phyloP scores from a whole-genome alignment of 2,329 filamentous ascomycete species.

The Myriosclerotinia duriaeana region DNA sequence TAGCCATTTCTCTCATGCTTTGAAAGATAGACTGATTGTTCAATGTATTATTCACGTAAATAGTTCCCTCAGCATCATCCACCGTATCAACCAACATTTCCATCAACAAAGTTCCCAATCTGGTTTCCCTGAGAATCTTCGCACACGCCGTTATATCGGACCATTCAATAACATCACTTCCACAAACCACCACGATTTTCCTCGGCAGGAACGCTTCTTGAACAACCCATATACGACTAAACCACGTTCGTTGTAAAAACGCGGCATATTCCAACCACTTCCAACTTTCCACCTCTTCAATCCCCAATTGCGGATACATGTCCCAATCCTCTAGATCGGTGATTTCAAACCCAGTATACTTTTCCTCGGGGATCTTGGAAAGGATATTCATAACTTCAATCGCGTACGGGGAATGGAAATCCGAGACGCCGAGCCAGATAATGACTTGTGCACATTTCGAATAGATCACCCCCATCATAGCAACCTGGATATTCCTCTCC shows the following conservation, averaged over 20 bases:
- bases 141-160: conserved; percentile 18
- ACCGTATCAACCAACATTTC: conserved; percentile 19
- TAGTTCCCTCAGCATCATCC: conserved; percentile 7
- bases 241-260: conserved; percentile 27
- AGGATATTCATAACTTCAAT: conserved; percentile 16
- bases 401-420: conserved; percentile 16
- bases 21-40: conserved; percentile 26
- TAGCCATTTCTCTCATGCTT: conserved; percentile 16
- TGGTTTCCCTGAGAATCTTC: conserved; percentile 21
- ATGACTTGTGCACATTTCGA: conserved; percentile 22
- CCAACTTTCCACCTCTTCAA: conserved; percentile 13
- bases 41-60: conserved; percentile 24
- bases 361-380: conserved; percentile 1
- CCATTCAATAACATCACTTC: conserved; percentile 22
- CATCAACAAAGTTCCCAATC: conserved; percentile 21
- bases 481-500: conserved; percentile 25
- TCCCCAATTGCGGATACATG: conserved; percentile 18
- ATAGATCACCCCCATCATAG: conserved; percentile 27
- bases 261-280: conserved; percentile 26
- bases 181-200: conserved; percentile 19
- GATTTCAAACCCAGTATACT: not conserved
- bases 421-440: conserved; percentile 24
- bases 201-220: conserved; percentile 25
- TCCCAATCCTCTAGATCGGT: conserved; percentile 17
- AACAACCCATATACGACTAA: conserved; percentile 27